A percentile compares a stretch with the other conserved stretches of the same genome.
These are phyloP conservation scores for Trifolium pratense DNA, from an alignment of 306 rosid species.

Conservation along the genomic window DNA sequence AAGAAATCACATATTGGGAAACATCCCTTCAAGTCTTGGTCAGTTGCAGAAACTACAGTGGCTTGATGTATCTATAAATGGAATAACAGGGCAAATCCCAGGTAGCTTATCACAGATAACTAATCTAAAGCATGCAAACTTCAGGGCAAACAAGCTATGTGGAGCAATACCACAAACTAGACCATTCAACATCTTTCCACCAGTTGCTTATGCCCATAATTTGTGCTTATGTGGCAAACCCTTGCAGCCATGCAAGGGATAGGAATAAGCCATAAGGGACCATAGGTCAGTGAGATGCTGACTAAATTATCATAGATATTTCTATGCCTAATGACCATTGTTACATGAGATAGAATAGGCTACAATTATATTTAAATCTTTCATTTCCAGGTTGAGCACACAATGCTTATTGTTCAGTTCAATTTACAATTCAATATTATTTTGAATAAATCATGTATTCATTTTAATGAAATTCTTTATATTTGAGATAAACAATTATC, in stretches of 20 bases:
- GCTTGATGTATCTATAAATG: constrained; percentile 88
- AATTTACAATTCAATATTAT: constrained; percentile 38
- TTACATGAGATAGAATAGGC: constrained; percentile 43
- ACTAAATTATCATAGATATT: constrained; percentile 45
- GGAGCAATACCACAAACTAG: constrained; percentile 92
- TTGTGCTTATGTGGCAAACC: constrained; percentile 91
- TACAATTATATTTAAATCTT: constrained; percentile 37
- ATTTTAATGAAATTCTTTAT: not conserved
- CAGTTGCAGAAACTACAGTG: constrained; percentile 67
- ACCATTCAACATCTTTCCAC: constrained; percentile 80
- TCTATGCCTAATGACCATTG: constrained; percentile 49
- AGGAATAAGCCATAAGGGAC: constrained; percentile 41
- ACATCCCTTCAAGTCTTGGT: constrained; percentile 72
- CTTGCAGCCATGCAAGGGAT: constrained; percentile 73
- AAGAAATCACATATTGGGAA: constrained; percentile 81
- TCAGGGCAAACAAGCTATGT: constrained; percentile 88
- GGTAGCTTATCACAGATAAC: constrained; percentile 69
- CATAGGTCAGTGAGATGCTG: constrained; percentile 70
- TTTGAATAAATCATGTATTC: not conserved
- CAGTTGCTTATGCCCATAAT: constrained; percentile 87
- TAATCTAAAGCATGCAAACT: constrained; percentile 73
- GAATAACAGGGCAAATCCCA: constrained; percentile 79
- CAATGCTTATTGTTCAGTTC: constrained; percentile 37
- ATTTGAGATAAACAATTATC: not conserved
- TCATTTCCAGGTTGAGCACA: constrained; percentile 26